phyloP scores from a whole-genome alignment of 345 rosid species.

The Gossypium sturtianum region DNA sequence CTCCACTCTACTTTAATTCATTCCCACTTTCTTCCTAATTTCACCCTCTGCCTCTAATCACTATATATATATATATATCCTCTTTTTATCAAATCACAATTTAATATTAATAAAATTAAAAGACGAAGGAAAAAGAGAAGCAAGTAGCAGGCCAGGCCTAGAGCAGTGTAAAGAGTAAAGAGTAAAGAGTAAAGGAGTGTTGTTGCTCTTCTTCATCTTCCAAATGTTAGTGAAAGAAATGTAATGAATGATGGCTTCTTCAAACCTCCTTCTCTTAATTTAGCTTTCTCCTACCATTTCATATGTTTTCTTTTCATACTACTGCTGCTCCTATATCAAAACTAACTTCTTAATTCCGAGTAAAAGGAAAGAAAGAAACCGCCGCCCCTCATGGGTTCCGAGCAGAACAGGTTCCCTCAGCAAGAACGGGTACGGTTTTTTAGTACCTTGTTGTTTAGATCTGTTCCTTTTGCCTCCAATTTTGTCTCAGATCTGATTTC shows the following conservation, averaged over 20 bases:
- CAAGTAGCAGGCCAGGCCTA: slow-evolving; percentile 4
- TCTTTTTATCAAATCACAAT: neutral
- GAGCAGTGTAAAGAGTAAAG: slow-evolving; percentile 1
- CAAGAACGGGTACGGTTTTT: slow-evolving; percentile 8
- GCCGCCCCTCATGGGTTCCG: slow-evolving; percentile 10
- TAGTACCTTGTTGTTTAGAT: neutral
- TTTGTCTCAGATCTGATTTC: slow-evolving; percentile 6
- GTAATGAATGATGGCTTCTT: neutral
- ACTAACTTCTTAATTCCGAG: neutral
- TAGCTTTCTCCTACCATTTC: neutral
- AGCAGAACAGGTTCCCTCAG: slow-evolving; percentile 21
- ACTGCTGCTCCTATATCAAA: neutral
- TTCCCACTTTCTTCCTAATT: no score
- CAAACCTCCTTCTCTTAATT: neutral
- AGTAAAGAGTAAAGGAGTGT: neutral
- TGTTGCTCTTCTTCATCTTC: neutral
- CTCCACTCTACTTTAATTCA: no score
- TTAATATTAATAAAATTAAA: neutral
- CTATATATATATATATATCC: no score
- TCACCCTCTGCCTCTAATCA: no score
- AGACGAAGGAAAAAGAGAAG: neutral
- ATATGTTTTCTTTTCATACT: neutral
- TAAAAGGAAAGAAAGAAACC: neutral
- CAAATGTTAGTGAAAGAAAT: neutral
- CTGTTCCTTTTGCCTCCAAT: neutral